Evolutionary conservation across 306 rosid species (phyloP), one percentile per base, ranked within the genome.

Genomic region (Cucurbita maxima): DNA sequence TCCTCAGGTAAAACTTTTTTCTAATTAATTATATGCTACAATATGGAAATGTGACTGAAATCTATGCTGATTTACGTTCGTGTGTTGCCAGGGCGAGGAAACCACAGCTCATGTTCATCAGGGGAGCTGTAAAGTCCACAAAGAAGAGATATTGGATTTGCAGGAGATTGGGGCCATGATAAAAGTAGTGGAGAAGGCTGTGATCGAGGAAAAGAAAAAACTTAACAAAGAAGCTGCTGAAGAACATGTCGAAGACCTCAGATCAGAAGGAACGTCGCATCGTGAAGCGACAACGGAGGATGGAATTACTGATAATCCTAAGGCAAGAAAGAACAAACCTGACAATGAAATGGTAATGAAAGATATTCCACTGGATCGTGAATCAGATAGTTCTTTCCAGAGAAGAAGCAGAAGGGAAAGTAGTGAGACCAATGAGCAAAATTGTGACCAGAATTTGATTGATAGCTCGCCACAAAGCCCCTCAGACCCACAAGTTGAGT

Each of bases 301-400:
- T 8, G 81, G 71, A 53, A 77, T 69, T 48, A 25, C 60, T 10
- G 44, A 14, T 41, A 76, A 78, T 72, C 62, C 50, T 74, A 80
- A 76, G 78, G 53, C 34, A 20, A 78, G 79, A 80, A 82, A 67
- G 83, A 78, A 82, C 8, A 87, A 79, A 83, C 76, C 87, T 44
- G 92, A 75, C 38, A 80, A 77, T 70, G 88, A 87, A 48, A 84
- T 79, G 55, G 67, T 76, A 85, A 88, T 89, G 96, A 95, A 95
- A 82, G 99, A 95, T 74, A 95, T 95, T 73, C 91, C 85, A 22
- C 93, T 91, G 10, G 99, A 95, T 87, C 97, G 83, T 71, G 89
- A 80, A 76, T 87, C 97, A 11, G 88, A 89, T 74, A 74, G 30
- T 78, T 79, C 90, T 13, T 76, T 72, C 30, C 74, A 88, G 63